Percentiles rank a stretch among this genome's conserved stretches.
Evolutionary conservation across 192 early-diverging fungal species (phyloP).

Genomic region (Spizellomyces sp.): DNA sequence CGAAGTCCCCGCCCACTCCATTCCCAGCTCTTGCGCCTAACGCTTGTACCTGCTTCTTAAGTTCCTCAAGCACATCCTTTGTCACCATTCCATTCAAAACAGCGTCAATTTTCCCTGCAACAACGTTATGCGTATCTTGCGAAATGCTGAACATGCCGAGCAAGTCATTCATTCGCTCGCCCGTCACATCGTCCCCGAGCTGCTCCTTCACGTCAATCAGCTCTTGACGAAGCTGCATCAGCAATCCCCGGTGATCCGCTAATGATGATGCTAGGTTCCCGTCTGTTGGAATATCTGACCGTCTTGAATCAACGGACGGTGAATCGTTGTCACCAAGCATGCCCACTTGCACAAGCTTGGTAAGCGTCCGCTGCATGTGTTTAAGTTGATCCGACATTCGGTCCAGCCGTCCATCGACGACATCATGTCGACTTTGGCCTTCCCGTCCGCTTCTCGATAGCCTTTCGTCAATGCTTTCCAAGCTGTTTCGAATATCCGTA

Average conservation of each 20-base stretch:
- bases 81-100: not conserved
- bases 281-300: not conserved
- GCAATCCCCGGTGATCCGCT: conserved; percentile 7
- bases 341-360: conserved; percentile 25
- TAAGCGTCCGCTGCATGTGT: conserved; percentile 26
- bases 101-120: conserved; percentile 9
- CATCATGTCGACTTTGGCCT: conserved; percentile 22
- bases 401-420: conserved; percentile 27
- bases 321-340: conserved; percentile 9
- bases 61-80: not conserved
- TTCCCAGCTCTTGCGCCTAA: not conserved
- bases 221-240: conserved; percentile 13
- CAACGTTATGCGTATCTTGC: conserved; percentile 21
- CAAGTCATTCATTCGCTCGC: conserved; percentile 15
- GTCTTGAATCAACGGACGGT: too few species aligned
- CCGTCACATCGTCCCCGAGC: conserved; percentile 20
- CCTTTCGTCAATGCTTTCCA: conserved; percentile 11
- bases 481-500: conserved; percentile 19
- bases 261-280: conserved; percentile 1
- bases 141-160: conserved; percentile 28
- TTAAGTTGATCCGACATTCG: conserved; percentile 22
- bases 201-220: conserved; percentile 25
- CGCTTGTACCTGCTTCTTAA: not conserved
- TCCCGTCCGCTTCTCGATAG: conserved; percentile 20
- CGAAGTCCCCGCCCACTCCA: not conserved